Base-by-base conservation (phyloP, 495 filamentous ascomycete species). In the Symbiotaphrina buchneri region DNA sequence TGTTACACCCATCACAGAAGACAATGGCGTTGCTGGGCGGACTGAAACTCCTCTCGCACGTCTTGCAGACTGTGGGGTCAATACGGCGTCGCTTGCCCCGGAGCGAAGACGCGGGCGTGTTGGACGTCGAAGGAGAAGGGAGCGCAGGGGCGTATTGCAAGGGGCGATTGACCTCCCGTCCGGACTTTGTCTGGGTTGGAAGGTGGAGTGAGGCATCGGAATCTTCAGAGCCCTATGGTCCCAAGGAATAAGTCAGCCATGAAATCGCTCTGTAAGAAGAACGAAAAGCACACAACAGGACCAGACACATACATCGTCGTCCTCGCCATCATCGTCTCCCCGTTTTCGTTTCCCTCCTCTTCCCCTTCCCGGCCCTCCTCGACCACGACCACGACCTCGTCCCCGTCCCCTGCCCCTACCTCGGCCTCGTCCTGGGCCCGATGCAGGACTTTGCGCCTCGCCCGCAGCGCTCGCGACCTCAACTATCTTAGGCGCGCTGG, bases 1-100 rank as follows among this genome's bases (percentile, higher is more conserved):
- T 59, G 45, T 87, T 83, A 55, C 87, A 97, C 8, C 69, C 73
- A 48, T 93, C 83, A 52, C 87, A 97, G 47, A 92, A 87, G 5
- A 95, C 87, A 34, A 97, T 93, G 54, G 70, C 63, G 48, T 97
- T 97, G 35, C 47, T 68, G 11, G 58, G 46, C 0, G 82, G 75
- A 33, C 71, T 78, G 30, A 79, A 66, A 6, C 78, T 70, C 24
- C 87, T 60, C 29, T 72, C 63, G 51, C 87, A 97, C 41, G 70
- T 59, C 34, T 69, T 73, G 51, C 87, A 95, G 10, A 74, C 56
- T 31, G 50, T 42, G 15, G 54, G 38, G 31, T 54, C 46, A 32
- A 43, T 43, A 17, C 40, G 36, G 14, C 39, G 35, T 35, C 51
- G 40, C 21, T 39, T 32, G 6, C 39, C 43, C 36, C 15, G 56